Evolutionary conservation across 2,329 filamentous ascomycete species (phyloP), one percentile per base, ranked within the genome.

Genomic region (Xylaria sp.): DNA sequence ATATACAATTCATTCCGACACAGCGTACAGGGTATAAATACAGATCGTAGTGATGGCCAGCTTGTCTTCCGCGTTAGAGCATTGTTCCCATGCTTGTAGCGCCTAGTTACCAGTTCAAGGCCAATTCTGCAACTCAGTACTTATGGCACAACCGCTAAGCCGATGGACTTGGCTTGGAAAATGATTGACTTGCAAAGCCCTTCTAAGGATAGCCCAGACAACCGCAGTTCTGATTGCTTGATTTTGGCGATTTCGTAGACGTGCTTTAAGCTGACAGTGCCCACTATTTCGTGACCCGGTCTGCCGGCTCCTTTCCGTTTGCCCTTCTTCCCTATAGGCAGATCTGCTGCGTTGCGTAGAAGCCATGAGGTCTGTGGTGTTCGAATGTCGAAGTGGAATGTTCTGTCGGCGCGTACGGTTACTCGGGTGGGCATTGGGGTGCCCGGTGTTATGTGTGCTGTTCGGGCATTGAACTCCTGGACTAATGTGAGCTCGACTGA

Each of bases 171-270:
- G 67, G 91, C 90, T 81, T 93, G 91, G 73, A 85, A 90, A 74
- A 95, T 93, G 69, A 95, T 85, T 64, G 90, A 89, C 81, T 87
- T 90, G 82, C 92, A 94, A 34, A 95, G 78, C 0, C 91, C 90
- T 79, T 94, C 86, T 63, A 94, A 81, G 57, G 88, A 86, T 75
- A 93, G 79, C 1, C 92, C 92, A 1, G 92, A 93, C 71, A 95
- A 81, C 67, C 93, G 87, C 70, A 90, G 83, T 82, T 96, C 93
- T 63, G 87, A 84, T 74, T 93, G 91, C 87, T 99, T 99, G 78
- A 99, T 97, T 86, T 93, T 94, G 73, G 96, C 96, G 81, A 99
- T 98, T 84, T 98, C 95, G 83, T 94, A 98, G 25, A 99, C 85
- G 83, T 99, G 96, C 86, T 99, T 99, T 77, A 99, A 83, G 76